Base-by-base conservation (phyloP, 2,329 filamentous ascomycete genomes). In the Apiospora arundinis region DNA sequence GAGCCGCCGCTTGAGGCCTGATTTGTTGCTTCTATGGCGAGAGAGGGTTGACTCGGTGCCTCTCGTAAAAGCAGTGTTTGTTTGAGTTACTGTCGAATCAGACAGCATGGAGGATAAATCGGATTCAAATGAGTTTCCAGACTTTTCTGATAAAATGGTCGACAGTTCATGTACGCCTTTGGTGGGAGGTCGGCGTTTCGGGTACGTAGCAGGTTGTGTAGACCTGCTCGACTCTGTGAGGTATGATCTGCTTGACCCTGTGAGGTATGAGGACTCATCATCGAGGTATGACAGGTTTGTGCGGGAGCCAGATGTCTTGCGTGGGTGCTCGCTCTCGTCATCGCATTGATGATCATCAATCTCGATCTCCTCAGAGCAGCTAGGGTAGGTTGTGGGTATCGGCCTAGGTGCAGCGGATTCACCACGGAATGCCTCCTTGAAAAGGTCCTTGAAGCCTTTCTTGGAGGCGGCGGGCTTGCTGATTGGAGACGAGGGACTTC, bases 1-100 rank as follows among this genome's bases (percentile, higher is more conserved):
- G 49, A 97, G 87, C 72, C 93, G 90, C 74, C 94, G 89, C 80
- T 92, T 94, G 45, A 94, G 83, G 60, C 85, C 87, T 1, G 87
- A 82, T 73, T 83, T 87, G 75, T 85, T 84, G 80, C 76, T 87
- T 77, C 79, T 85, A 82, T 79, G 83, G 71, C 81, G 83, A 73
- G 83, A 87, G 73, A 83, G 74, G 71, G 76, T 82, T 78, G 77
- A n/a, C 74, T 84, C 84, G 23, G 83, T 83, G 40, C 83, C 85
- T 74, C 84, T 84, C 8, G 86, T 87, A 71, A 87, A 77, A 45
- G 81, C 80, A 9, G 87, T 87, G 12, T 63, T 63, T 63, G 85
- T 85, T 72, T 89, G 87, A 2, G 88, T 90, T 44, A 89, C 76
- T 4, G 87, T 89, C 0, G 86, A 85, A 21, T 86, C 82, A 0